Conservation (phyloP, 176 grass and related monocot genomes). For the Lolium perenne region DNA sequence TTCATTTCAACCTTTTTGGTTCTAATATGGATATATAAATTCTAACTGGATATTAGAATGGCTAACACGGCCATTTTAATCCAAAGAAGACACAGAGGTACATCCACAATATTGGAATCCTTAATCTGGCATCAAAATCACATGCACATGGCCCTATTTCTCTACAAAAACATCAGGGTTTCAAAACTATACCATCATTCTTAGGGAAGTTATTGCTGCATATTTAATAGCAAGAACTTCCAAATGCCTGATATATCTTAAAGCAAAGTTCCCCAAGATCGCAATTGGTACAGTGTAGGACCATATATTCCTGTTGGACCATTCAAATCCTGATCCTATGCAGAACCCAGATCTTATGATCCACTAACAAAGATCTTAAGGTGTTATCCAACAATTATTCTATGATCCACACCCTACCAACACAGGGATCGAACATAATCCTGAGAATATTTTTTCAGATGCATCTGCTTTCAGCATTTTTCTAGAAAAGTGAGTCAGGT, state of each 20-base stretch:
- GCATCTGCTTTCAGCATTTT: conserved; percentile 7
- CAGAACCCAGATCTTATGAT: not conserved
- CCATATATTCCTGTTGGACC: not conserved
- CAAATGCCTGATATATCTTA: not conserved
- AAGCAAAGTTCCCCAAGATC: not conserved
- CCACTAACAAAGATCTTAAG: not conserved
- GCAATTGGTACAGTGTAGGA: not conserved
- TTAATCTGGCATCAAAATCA: conserved; percentile 27
- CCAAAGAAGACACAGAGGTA: conserved; percentile 14
- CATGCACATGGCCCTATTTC: not conserved
- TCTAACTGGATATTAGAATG: not conserved
- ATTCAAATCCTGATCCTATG: conserved; percentile 12
- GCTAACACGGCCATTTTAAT: conserved; percentile 34
- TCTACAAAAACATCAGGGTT: conserved; percentile 1
- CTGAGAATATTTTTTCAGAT: not conserved
- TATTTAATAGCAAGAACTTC: not conserved
- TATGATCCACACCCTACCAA: not conserved
- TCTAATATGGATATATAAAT: conserved; percentile 20
- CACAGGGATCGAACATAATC: not conserved
- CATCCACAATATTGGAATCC: conserved; percentile 18
- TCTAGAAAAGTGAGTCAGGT: not conserved
- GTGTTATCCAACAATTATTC: not conserved
- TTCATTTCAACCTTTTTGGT: conserved; percentile 31
- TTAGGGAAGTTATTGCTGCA: not conserved
- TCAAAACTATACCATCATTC: not conserved